phyloP scores from a whole-genome alignment of 2,329 filamentous ascomycete genomes.

The Zymoseptoria pseudotritici region DNA sequence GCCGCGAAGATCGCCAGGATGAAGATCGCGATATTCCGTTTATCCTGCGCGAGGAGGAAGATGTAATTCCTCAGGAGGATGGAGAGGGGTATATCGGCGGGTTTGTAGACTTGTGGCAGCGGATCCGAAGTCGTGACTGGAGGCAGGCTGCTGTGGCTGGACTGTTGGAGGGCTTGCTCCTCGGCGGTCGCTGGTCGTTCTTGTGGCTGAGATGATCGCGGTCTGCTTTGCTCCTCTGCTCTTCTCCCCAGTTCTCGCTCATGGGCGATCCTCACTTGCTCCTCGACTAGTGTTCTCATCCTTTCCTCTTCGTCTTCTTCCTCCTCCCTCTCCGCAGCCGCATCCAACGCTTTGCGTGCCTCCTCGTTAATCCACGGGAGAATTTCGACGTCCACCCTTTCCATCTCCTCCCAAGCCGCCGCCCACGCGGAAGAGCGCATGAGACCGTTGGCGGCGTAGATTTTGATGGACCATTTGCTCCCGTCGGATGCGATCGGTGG shows the following conservation, averaged over 20 bases:
- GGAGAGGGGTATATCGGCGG: slow-evolving; percentile 43
- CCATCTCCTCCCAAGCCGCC: slow-evolving; percentile 96
- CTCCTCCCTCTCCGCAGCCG: slow-evolving; percentile 38
- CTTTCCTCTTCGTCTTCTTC: slow-evolving; percentile 25
- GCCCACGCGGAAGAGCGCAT: slow-evolving; percentile 90
- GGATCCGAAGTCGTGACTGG: slow-evolving; percentile 1
- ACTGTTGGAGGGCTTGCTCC: background rate
- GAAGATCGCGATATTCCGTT: slow-evolving; percentile 46
- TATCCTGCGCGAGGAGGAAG: slow-evolving; percentile 45
- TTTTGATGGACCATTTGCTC: slow-evolving; percentile 68
- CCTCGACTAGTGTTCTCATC: slow-evolving; percentile 14
- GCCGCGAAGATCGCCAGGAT: slow-evolving; percentile 30
- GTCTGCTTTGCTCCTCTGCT: background rate
- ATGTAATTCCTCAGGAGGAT: slow-evolving; percentile 49
- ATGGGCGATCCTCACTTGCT: slow-evolving; percentile 15
- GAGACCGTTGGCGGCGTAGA: slow-evolving; percentile 90
- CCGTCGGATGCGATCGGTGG: slow-evolving; percentile 32
- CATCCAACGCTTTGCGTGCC: slow-evolving; percentile 53
- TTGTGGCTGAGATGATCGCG: background rate
- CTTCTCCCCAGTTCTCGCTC: slow-evolving; percentile 1
- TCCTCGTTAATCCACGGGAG: slow-evolving; percentile 60
- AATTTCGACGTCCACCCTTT: slow-evolving; percentile 92
- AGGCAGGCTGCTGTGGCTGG: background rate
- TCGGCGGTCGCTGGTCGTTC: background rate
- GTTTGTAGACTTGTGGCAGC: slow-evolving; percentile 26